phyloP scores from a whole-genome alignment of 129 eudicot genomes.

The Lactuca saligna region DNA sequence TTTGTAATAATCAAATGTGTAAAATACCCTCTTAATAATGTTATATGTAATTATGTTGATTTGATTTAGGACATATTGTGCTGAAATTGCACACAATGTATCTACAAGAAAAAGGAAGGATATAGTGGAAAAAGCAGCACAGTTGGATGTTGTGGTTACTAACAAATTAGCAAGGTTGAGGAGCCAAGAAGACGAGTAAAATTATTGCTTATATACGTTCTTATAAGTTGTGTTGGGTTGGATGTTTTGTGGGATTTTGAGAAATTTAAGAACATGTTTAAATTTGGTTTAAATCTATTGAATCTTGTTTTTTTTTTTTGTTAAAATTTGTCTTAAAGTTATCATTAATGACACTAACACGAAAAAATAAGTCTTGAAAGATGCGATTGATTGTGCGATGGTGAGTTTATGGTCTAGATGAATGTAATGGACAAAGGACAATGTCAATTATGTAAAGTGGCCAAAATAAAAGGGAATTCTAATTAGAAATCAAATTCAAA shows the following conservation, averaged over 20 bases:
- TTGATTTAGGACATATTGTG: conserved; percentile 45
- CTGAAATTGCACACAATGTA: conserved; percentile 57
- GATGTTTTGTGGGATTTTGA: neutral
- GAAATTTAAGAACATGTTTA: neutral
- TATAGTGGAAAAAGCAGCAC: conserved; percentile 55
- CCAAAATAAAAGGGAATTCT: too few relatives aligned
- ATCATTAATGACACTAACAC: too few relatives aligned
- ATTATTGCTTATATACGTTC: neutral
- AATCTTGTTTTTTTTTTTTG: neutral
- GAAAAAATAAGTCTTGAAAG: too few relatives aligned
- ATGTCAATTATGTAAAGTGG: too few relatives aligned
- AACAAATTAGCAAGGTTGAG: conserved; percentile 69
- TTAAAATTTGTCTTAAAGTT: too few relatives aligned
- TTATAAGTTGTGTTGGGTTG: neutral
- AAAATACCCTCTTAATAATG: too few relatives aligned
- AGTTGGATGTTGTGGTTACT: conserved; percentile 60
- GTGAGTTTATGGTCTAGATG: too few relatives aligned
- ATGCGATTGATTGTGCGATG: too few relatives aligned
- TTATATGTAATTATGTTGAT: neutral
- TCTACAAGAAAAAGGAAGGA: conserved; percentile 61
- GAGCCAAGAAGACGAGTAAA: conserved; percentile 64
- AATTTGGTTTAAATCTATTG: neutral
- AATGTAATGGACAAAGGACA: too few relatives aligned
- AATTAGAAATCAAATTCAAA: too few relatives aligned
- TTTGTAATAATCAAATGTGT: neutral